Base-by-base conservation (phyloP, 139 green algal genomes). In the Volvox reticuliferus region DNA sequence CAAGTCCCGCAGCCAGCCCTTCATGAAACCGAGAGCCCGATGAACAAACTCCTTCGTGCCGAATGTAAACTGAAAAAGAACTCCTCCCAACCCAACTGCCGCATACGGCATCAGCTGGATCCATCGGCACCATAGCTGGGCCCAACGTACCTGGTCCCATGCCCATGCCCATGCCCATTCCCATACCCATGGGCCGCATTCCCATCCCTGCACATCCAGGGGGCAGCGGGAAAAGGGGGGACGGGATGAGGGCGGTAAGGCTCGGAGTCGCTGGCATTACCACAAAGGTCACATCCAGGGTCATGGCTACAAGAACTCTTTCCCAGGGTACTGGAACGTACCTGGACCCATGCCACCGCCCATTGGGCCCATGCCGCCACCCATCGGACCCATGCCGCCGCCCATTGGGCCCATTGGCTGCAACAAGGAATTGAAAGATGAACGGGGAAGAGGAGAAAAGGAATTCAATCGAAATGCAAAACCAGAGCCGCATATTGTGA, bases 361-460 rank as follows among this genome's bases (percentile, higher is more conserved):
- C 80, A 89, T 83, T 37, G 50, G 80, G 12, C 91, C 83, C 83
- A 89, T 88, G 80, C 44, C 65, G 44, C 73, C 89, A 36, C 44
- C 88, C 79, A 81, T 91, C 1, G 88, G 88, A 16, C 82, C 82
- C 32, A 61, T 84, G 36, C 65, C 88, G 63, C 78, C 63, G 65
- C 79, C 79, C 50, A 69, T 63, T 18, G 33, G n/a, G 36, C 88
- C 63, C 89, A 86, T 86, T 22, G 67, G 73, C 32, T 75, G 77
- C n/a, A 55, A 55, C 44, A 55, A 26, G 73, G 73, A 9, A 79
- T 13, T 18, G 73, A 18, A 79, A 36, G 17, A 12, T 2, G 55
- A 63, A 20, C 33, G 62, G 76, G 32, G 33, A 82, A 24, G 18
- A 63, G 76, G 32, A 12, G 32, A 5, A 63, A 1, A 30, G 44